Evolutionary conservation across 148 eudicot genomes (phyloP), one percentile per base, ranked within the genome.

Genomic region (Silene uniflora): DNA sequence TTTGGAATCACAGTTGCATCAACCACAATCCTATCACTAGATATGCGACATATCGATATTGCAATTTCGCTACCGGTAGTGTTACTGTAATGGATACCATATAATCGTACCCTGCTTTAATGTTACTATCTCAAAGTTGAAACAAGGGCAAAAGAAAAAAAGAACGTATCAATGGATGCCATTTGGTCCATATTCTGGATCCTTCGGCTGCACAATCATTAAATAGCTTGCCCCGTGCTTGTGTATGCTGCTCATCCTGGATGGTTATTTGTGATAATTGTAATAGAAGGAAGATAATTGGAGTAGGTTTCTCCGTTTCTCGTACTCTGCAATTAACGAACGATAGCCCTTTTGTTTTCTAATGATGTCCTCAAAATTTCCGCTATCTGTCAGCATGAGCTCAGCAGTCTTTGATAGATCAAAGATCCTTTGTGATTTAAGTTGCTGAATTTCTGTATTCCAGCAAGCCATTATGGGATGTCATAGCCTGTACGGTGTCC

Each of bases 401-500:
- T 64, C 73, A 46, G 32, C 60, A 73, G 29, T 78, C 58, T 78
- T 58, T 59, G 67, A 62, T 70, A 24, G 18, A 76, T 69, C 63
- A 72, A 19, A 56, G 65, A 25, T 73, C 52, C 25, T 21, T 68
- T 70, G 17, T 64, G 79, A 71, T 46, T 52, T 83, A 63, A 62
- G 77, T 75, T 5, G 24, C 70, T 42, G 25, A 67, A 22, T 70
- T 47, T 72, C 55, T 73, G 76, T 70, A 11, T 95, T 95, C 81
- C 92, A 95, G 99, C 96, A 92, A 95, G 87, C 93, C 99, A 25
- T 77, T 95, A 25, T 95, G 99, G 99, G 96, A 92, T 73, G 91
- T 95, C 63, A 88, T 95, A 46, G 87, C 92, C 78, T 73, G 73
- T 81, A 71, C 85, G 67, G 90, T 95, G 72, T 90, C 92, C 75